Conservation (phyloP, 2,329 filamentous ascomycete genomes). For the Aspergillus transmontanensis region DNA sequence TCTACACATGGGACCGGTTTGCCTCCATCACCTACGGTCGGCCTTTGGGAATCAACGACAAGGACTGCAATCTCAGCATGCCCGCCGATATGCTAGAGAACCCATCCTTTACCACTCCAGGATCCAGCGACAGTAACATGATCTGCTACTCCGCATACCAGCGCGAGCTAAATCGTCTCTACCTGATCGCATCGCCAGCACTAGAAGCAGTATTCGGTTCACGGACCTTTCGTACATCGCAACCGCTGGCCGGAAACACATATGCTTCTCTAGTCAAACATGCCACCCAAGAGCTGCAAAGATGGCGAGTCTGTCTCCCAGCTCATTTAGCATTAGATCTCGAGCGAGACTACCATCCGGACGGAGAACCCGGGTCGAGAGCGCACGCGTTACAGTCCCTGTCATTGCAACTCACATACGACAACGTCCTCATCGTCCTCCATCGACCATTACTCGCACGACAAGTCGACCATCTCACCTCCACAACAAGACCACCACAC, state of each 20-base stretch:
- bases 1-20: slow-evolving; percentile 48
- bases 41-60: slow-evolving; percentile 46
- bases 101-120: slow-evolving; percentile 25
- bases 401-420: slow-evolving; percentile 48
- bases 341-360: slow-evolving; percentile 17
- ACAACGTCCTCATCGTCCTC: slow-evolving; percentile 47
- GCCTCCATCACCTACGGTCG: slow-evolving; percentile 46
- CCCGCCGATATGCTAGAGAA: slow-evolving; percentile 38
- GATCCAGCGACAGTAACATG: background rate
- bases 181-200: slow-evolving; percentile 27
- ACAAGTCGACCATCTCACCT: slow-evolving; percentile 35
- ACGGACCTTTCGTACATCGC: slow-evolving; percentile 21
- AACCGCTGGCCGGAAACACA: slow-evolving; percentile 21
- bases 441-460: slow-evolving; percentile 46
- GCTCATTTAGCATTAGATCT: slow-evolving; percentile 22
- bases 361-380: slow-evolving; percentile 12
- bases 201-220: slow-evolving; percentile 29
- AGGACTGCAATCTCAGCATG: slow-evolving; percentile 40
- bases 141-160: slow-evolving; percentile 29
- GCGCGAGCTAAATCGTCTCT: slow-evolving; percentile 27
- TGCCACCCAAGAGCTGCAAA: slow-evolving; percentile 22
- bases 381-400: slow-evolving; percentile 40
- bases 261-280: slow-evolving; percentile 22
- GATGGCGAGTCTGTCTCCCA: slow-evolving; percentile 21
- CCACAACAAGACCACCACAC: slow-evolving; percentile 3